Evolutionary conservation across 225 moss, liverwort and hornwort genomes (phyloP).

Genomic region (Neckera pumila): DNA sequence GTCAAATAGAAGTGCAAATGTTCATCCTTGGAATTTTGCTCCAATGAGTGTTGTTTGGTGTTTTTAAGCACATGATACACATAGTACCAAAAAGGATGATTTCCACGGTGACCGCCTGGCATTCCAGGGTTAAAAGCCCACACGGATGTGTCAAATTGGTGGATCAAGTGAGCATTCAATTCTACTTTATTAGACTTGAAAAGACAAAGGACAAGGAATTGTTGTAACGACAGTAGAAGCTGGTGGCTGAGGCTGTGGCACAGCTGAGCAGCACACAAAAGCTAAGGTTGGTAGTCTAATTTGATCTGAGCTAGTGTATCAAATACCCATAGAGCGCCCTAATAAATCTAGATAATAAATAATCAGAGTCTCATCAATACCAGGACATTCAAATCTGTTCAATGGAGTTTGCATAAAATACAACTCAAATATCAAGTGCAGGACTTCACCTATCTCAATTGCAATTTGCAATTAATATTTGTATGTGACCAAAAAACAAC

Average conservation of each 20-base stretch:
- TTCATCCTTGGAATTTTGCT: too few relatives aligned
- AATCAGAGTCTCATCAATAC: background rate
- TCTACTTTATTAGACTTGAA: background rate
- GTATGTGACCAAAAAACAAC: background rate
- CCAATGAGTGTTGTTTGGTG: too few relatives aligned
- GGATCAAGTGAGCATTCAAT: background rate
- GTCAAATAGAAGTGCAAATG: too few relatives aligned
- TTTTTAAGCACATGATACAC: too few relatives aligned
- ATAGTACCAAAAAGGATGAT: too few relatives aligned
- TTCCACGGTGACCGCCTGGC: too few relatives aligned
- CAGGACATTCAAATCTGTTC: background rate
- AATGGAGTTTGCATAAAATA: background rate
- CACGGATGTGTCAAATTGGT: background rate
- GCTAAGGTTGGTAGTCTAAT: background rate
- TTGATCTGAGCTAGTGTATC: background rate
- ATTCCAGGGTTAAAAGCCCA: too few relatives aligned
- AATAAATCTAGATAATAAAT: background rate
- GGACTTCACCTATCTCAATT: background rate
- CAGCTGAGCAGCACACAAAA: background rate
- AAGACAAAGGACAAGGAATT: background rate
- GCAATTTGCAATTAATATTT: background rate
- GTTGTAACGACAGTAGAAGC: background rate
- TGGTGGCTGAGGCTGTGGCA: background rate
- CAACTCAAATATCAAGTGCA: background rate
- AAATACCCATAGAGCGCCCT: background rate